These are phyloP conservation scores for Penicillium goetzii DNA, from an alignment of 495 filamentous ascomycete genomes.

Conservation along the genomic window DNA sequence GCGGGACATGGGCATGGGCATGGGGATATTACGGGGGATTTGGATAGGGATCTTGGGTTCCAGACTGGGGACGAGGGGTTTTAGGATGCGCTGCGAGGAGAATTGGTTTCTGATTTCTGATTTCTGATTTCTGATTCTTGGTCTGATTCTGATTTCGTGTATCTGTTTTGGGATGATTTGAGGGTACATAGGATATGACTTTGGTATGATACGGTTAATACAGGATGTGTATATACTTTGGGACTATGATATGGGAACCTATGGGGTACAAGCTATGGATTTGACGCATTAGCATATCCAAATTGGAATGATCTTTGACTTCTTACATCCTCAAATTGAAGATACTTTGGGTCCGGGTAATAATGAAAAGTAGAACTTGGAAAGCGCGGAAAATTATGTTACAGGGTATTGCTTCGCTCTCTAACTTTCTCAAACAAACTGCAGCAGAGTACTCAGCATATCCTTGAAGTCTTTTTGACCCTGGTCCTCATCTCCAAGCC, in stretches of 20 bases:
- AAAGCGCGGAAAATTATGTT: not conserved
- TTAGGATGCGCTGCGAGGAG: constrained; percentile 7
- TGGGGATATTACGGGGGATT: constrained; percentile 45
- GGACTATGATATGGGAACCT: not conserved
- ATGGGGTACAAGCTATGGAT: not conserved
- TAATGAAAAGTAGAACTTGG: not conserved
- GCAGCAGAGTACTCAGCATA: constrained; percentile 70
- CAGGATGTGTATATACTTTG: not conserved
- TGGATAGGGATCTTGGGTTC: constrained; percentile 48
- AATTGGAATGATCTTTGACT: not conserved
- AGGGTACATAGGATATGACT: not conserved
- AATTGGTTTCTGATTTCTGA: not conserved
- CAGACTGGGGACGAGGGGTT: constrained; percentile 45
- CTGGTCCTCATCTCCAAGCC: constrained; percentile 57
- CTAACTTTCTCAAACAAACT: constrained; percentile 40
- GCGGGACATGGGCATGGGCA: constrained; percentile 7
- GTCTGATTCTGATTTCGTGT: not conserved
- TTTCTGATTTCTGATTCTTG: not conserved
- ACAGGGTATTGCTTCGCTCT: not conserved
- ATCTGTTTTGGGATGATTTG: not conserved
- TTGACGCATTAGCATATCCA: not conserved
- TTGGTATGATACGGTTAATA: not conserved
- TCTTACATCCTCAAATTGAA: not conserved
- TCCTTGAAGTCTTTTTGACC: constrained; percentile 65
- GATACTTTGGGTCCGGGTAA: not conserved